Conservation (phyloP, 805 yeast species). For the Ogataea kodamae region DNA sequence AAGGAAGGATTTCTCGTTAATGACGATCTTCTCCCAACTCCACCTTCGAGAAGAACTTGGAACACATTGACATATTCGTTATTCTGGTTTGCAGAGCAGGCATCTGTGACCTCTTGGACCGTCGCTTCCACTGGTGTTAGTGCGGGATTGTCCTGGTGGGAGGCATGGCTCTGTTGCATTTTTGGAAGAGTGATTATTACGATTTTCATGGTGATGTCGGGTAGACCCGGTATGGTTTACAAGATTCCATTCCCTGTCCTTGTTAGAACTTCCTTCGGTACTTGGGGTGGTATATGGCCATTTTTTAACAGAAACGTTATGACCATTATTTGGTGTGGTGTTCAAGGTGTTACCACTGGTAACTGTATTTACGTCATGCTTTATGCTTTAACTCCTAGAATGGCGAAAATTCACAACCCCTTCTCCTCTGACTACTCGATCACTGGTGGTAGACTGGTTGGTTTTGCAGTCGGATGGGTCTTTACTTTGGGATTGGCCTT, state of each 20-base stretch:
- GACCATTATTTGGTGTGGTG: slow-evolving; percentile 29
- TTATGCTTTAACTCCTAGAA: slow-evolving; percentile 29
- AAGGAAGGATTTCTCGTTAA: too few species aligned
- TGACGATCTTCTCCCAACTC: too few species aligned
- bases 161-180: slow-evolving; percentile 22
- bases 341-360: slow-evolving; percentile 28
- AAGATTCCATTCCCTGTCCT: slow-evolving; percentile 35
- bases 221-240: slow-evolving; percentile 19
- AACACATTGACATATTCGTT: slow-evolving; percentile 22
- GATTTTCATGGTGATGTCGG: too few species aligned
- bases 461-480: slow-evolving; percentile 33
- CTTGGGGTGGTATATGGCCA: slow-evolving; percentile 31
- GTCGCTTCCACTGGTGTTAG: slow-evolving; percentile 18
- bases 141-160: slow-evolving; percentile 22
- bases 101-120: slow-evolving; percentile 22
- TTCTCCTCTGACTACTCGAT: slow-evolving; percentile 29
- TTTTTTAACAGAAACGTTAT: slow-evolving; percentile 33
- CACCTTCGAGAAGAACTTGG: slow-evolving; percentile 24
- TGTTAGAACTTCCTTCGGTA: slow-evolving; percentile 34
- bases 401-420: slow-evolving; percentile 22
- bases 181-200: too few species aligned
- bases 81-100: slow-evolving; percentile 28
- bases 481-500: slow-evolving; percentile 33
- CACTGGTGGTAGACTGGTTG: slow-evolving; percentile 28
- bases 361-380: slow-evolving; percentile 28